A percentile compares a stretch with the other conserved stretches of the same genome.
phyloP scores from a whole-genome alignment of 805 yeast species.

The Kregervanrija fluxuum region DNA sequence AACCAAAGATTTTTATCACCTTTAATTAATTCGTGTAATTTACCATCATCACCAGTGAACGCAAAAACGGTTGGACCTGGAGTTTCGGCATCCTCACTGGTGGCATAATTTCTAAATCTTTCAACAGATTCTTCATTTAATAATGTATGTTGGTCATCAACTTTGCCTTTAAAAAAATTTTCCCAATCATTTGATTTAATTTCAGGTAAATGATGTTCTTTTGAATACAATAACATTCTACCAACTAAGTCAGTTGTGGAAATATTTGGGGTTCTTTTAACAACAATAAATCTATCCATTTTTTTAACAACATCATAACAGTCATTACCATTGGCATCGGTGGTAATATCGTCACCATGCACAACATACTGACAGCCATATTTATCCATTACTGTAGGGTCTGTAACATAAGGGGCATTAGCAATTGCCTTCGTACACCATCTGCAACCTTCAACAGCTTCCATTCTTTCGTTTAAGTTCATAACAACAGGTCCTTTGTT shows the following conservation, averaged over 20 bases:
- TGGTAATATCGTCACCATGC: conserved; percentile 96
- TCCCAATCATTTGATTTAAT: conserved; percentile 23
- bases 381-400: conserved; percentile 67
- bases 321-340: conserved; percentile 93
- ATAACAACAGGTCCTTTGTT: conserved; percentile 96
- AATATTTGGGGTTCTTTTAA: conserved; percentile 88
- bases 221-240: conserved; percentile 63
- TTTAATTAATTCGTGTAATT: conserved; percentile 28
- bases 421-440: conserved; percentile 74
- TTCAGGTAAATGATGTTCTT: conserved; percentile 45
- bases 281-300: conserved; percentile 80
- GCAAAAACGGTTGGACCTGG: conserved; percentile 54
- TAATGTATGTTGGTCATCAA: conserved; percentile 14
- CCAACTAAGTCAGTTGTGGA: conserved; percentile 94
- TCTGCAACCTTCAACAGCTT: conserved; percentile 84
- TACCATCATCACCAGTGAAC: conserved; percentile 25
- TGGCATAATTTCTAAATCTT: conserved; percentile 49
- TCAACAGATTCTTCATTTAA: conserved; percentile 30
- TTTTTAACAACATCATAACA: conserved; percentile 82
- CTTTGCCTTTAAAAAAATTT: conserved; percentile 1
- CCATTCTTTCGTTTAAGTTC: conserved; percentile 68
- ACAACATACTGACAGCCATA: conserved; percentile 85
- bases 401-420: conserved; percentile 91
- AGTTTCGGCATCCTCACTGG: conserved; percentile 51
- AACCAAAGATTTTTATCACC: conserved; percentile 7